These are phyloP conservation scores for Mycena crocata DNA, from an alignment of 768 basidiomycete genomes.

Conservation along the genomic window DNA sequence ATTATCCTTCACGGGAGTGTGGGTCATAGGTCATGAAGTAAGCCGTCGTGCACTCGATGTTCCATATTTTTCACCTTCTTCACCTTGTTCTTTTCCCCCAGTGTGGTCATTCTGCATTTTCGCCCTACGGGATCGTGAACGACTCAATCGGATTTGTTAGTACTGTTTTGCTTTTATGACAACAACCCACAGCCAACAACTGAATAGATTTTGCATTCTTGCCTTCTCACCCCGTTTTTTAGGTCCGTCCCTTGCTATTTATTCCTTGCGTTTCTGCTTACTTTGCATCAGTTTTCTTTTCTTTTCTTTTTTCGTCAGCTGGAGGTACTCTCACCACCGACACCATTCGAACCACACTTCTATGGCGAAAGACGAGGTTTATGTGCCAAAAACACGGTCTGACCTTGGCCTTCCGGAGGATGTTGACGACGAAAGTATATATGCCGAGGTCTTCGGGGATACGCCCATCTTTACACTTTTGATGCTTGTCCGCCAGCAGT, in stretches of 20 bases:
- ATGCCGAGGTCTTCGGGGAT: slow-evolving; percentile 68
- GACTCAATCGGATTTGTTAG: slow-evolving; percentile 3
- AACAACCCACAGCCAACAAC: background rate
- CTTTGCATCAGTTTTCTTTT: too few relatives aligned
- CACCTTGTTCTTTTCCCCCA: background rate
- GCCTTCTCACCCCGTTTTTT: slow-evolving; percentile 1
- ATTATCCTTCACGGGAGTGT: slow-evolving; percentile 7
- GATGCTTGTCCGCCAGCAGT: slow-evolving; percentile 66
- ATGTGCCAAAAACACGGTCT: slow-evolving; percentile 53
- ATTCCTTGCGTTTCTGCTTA: too few relatives aligned
- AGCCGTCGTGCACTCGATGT: background rate
- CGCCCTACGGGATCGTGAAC: background rate
- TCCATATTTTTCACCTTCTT: background rate
- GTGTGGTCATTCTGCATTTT: slow-evolving; percentile 14
- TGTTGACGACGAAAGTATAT: slow-evolving; percentile 40
- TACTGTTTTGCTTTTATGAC: slow-evolving; percentile 4
- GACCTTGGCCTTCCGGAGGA: slow-evolving; percentile 49
- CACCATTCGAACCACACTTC: slow-evolving; percentile 42
- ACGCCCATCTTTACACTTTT: slow-evolving; percentile 70
- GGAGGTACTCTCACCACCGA: slow-evolving; percentile 42
- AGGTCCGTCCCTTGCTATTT: too few relatives aligned
- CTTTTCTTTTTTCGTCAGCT: slow-evolving; percentile 14
- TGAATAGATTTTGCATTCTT: background rate
- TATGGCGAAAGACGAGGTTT: slow-evolving; percentile 44
- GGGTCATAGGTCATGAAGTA: slow-evolving; percentile 16